Base-by-base conservation (phyloP, 345 rosid species). In the Sisymbrium altissimum region DNA sequence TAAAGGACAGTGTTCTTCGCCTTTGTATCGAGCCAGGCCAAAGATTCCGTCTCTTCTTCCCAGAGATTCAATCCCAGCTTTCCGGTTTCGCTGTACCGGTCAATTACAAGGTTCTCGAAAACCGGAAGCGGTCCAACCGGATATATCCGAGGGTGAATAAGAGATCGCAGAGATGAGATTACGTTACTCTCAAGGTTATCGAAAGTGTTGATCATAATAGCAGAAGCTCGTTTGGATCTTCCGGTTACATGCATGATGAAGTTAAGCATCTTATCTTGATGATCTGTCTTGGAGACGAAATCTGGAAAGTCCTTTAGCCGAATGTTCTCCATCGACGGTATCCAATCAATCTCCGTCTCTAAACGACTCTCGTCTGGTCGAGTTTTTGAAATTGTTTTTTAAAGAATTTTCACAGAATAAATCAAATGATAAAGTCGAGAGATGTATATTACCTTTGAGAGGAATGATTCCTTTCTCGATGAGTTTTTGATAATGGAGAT, bases 1-100 rank as follows among this genome's bases (percentile, higher is more conserved):
- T 85, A 85, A 5, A 87, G 49, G 0, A 87, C 89, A 2, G 84
- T 74, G 60, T 70, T 40, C 15, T 81, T 58, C 3, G 57, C 59
- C 61, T 82, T 83, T 0, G 83, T 23, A 62, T 80, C 83, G 4
- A 85, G 77, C 89, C 92, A 87, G 9, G 74, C 68, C 6, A 87
- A 35, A 62, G 85, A 85, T 9, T 80, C 77, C 0, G 63, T 21
- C 7, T 85, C 88, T 27, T 87, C 89, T 40, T 84, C 80, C 89
- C 89, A 85, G 1, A 87, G 76, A 78, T 77, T 85, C 6, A 83
- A 76, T 18, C 77, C 81, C 23, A 85, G n/a, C 11, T 21, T 52
- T 65, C 57, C 76, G 38, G 77, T 21, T 0, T 73, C 57, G 3
- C 27, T 12, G 4, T 7, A 14, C 9, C 15, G 57, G 69, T 32